Evolutionary conservation across 257 asterid genomes (phyloP), one percentile per base, ranked within the genome.

Genomic region (Rubia yunnanensis): DNA sequence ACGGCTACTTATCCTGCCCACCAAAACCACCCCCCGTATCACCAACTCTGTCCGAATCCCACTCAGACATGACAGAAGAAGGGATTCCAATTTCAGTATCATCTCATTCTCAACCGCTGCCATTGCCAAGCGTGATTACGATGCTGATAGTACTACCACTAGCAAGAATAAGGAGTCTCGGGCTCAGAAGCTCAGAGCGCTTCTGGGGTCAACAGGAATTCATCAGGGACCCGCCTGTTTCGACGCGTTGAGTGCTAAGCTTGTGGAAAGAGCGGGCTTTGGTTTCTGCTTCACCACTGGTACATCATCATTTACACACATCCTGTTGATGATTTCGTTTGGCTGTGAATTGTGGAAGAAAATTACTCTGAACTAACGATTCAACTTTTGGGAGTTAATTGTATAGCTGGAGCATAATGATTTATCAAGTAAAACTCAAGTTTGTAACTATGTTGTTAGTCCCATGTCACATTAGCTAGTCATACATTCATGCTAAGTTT

Each of bases 151-250:
- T 50, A 18, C 48, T n/a, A n/a, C 11, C 14, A 24, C 36, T 4
- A 39, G 18, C 24, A 32, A 5, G 20, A 49, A 13, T 57, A 30
- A 22, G 20, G 22, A 26, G 41, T 73, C 89, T 70, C 87, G 80
- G 60, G 83, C 85, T 44, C 74, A 76, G 68, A 70, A 80, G 65
- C 92, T 92, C 55, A 82, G 98, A 34, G 65, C 70, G 26, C 76
- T 92, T 41, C 82, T 92, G 66, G 73, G 61, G 17, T 80, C 90
- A 30, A 91, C 95, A 0, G 96, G 95, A 20, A 68, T 88, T 72
- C 90, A 85, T 76, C 92, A 82, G 75, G 98, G 96, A 35, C 98
- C 98, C 4, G 98, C 98, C 68, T 92, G 95, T 71, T 92, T 89
- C 71, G 92, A 89, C 66, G 92, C 95, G 59, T 83, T 92, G 52